Conservation (phyloP, 2,329 filamentous ascomycete species). For the Colletotrichum filicis region DNA sequence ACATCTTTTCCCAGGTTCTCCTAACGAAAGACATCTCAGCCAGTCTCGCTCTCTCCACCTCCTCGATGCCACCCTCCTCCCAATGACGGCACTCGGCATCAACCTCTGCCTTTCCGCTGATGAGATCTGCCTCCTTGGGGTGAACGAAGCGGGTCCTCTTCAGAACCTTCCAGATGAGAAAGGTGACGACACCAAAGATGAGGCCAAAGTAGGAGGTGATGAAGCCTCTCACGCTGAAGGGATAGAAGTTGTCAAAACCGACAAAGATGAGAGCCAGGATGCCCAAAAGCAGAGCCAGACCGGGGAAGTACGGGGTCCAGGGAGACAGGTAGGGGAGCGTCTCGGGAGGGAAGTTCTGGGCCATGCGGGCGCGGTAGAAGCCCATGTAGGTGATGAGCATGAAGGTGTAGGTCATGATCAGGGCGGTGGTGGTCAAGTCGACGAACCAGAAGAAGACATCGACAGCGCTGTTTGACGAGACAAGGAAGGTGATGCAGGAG, state of each 20-base stretch:
- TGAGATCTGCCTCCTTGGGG: conserved; percentile 69
- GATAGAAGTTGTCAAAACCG: conserved; percentile 65
- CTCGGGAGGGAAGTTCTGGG: conserved; percentile 59
- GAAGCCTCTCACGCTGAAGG: conserved; percentile 60
- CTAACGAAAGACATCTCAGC: conserved; percentile 48
- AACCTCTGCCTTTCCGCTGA: conserved; percentile 72
- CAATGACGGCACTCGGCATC: conserved; percentile 63
- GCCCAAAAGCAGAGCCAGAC: conserved; percentile 58
- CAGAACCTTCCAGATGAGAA: conserved; percentile 73
- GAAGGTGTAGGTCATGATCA: conserved; percentile 68
- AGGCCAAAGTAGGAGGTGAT: conserved; percentile 65
- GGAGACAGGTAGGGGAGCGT: conserved; percentile 61
- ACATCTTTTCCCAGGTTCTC: conserved; percentile 52
- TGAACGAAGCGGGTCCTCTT: conserved; percentile 68
- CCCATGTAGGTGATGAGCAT: conserved; percentile 58
- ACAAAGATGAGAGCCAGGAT: conserved; percentile 63
- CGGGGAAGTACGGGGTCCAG: conserved; percentile 63
- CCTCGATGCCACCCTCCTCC: conserved; percentile 58
- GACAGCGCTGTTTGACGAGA: conserved; percentile 49
- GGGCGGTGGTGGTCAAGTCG: conserved; percentile 66
- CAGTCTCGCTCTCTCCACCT: conserved; percentile 52
- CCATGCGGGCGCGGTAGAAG: conserved; percentile 63
- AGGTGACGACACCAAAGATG: conserved; percentile 66
- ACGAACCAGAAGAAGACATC: conserved; percentile 56
- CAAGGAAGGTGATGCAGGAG: conserved; percentile 50